Evolutionary conservation across 1,284 basidiomycete species (phyloP), one percentile per base, ranked within the genome.

Genomic region (Phylloporus gajari): DNA sequence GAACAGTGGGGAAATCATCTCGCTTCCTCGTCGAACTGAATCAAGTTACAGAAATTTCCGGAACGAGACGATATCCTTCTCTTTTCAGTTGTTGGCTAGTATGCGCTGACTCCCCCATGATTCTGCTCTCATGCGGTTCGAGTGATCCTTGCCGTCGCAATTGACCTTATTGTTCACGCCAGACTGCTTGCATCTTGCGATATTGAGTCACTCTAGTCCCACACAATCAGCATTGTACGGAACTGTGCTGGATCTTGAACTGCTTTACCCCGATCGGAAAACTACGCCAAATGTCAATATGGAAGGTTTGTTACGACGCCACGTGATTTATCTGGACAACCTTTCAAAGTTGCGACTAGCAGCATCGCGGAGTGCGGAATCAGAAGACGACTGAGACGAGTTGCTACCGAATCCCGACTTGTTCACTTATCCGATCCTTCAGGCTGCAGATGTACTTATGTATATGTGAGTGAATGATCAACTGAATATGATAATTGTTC

Each of bases 101-200:
- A 98, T 82, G 95, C 96, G 17, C 87, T 98, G 76, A 97, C 85
- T 97, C n/a, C 95, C 95, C 9, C 95, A 97, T 86, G 86, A 95
- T 78, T 94, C 96, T 0, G 82, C 83, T 46, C 81, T 84, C n/a
- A 86, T 97, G 25, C 84, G 86, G 13, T 78, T 84, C 7, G 90
- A 0, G 90, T 91, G 2, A 83, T 98, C 9, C 86, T 99, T 11
- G 95, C 97, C 0, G 89, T 96, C 68, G 97, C 97, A 0, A 86
- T 98, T 40, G 93, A 97, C 79, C 93, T 94, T 0, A 85, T 91
- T 64, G 96, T 98, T 73, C 89, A 96, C 78, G 95, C 95, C 78
- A 77, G 91, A n/a, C 15, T 81, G 4, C 21, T 23, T 23, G n/a
- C 3, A 12, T 12, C 25, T 11, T 56, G 8, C 11, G 12, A 35